These are phyloP conservation scores for Pascua guehoae DNA, from an alignment of 1,284 basidiomycete genomes.

Conservation along the genomic window DNA sequence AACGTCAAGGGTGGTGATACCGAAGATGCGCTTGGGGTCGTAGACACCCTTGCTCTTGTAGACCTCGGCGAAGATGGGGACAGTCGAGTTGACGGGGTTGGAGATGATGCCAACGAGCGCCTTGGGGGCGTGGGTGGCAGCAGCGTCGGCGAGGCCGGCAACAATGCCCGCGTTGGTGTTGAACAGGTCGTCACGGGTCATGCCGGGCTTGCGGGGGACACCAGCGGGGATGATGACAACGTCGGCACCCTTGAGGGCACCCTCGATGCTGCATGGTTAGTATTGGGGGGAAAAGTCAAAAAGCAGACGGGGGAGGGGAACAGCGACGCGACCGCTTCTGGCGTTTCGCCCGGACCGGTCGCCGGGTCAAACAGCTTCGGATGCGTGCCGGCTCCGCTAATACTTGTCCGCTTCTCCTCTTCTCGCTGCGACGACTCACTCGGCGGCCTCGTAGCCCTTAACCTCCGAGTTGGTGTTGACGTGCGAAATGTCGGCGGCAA, in stretches of 20 bases:
- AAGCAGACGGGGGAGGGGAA: too few relatives aligned
- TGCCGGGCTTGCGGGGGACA: slow-evolving; percentile 90
- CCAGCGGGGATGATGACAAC: slow-evolving; percentile 95
- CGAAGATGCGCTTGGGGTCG: slow-evolving; percentile 88
- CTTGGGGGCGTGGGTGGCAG: slow-evolving; percentile 80
- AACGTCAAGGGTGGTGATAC: slow-evolving; percentile 97
- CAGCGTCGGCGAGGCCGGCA: slow-evolving; percentile 82
- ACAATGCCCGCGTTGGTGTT: slow-evolving; percentile 92
- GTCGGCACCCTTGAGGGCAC: slow-evolving; percentile 78
- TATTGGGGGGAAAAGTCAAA: too few relatives aligned
- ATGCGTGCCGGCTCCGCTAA: not conserved
- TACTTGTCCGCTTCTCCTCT: too few relatives aligned
- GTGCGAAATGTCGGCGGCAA: slow-evolving; percentile 90
- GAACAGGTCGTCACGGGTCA: slow-evolving; percentile 54
- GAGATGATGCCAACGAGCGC: slow-evolving; percentile 94
- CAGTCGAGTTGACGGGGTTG: slow-evolving; percentile 95
- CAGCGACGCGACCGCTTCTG: not conserved
- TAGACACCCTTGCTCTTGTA: slow-evolving; percentile 89
- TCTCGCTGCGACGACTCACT: slow-evolving; percentile 36
- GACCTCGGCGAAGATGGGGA: slow-evolving; percentile 92
- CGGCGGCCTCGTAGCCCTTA: slow-evolving; percentile 59
- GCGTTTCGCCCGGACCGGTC: not conserved
- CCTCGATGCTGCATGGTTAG: slow-evolving; percentile 67
- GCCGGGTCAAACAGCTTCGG: too few relatives aligned
- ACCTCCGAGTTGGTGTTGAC: slow-evolving; percentile 59